These are phyloP conservation scores for Eucalyptus curtisii DNA, from an alignment of 345 rosid species.

Conservation along the genomic window DNA sequence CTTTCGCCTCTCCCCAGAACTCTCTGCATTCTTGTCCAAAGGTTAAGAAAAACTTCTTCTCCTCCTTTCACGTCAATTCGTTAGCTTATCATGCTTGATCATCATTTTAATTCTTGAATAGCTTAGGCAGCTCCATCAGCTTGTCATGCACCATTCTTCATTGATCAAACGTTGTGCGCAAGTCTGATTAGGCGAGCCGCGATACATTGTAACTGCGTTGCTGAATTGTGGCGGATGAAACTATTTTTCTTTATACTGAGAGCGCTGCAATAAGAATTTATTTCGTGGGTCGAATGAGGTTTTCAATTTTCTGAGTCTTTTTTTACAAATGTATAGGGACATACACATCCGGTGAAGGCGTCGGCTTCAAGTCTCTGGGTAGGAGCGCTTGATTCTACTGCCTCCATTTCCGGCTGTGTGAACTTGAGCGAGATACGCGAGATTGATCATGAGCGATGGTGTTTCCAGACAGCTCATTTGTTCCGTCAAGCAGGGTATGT, in stretches of 20 bases:
- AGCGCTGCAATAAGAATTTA: neutral
- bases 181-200: neutral
- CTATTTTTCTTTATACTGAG: neutral
- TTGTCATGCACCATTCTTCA: neutral
- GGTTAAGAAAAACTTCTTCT: neutral
- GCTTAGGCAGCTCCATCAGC: neutral
- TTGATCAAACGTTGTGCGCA: fast-evolving
- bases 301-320: neutral
- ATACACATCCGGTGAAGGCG: neutral
- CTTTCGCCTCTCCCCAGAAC: neutral
- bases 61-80: neutral
- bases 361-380: neutral
- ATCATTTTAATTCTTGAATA: neutral
- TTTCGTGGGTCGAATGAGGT: neutral
- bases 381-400: conserved; percentile 2
- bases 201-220: neutral
- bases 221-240: neutral
- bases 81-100: neutral
- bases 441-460: conserved; percentile 30
- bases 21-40: neutral
- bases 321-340: neutral
- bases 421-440: neutral
- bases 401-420: neutral
- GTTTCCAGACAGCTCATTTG: conserved; percentile 7
- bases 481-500: neutral